phyloP scores from a whole-genome alignment of 2,329 filamentous ascomycete species.

The Aspergillus sp. region DNA sequence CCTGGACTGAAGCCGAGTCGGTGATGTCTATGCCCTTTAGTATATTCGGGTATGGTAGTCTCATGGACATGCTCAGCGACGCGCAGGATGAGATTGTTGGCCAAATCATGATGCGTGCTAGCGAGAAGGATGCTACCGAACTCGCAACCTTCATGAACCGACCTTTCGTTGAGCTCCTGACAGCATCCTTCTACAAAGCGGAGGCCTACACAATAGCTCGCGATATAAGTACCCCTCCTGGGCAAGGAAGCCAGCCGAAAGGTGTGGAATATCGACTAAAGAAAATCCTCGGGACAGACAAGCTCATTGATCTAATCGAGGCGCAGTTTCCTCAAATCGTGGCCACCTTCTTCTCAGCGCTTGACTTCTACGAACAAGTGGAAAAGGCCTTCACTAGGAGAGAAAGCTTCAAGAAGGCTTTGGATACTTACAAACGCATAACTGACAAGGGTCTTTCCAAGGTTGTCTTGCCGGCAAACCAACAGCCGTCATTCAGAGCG shows the following conservation, averaged over 20 bases:
- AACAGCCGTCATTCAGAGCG: constrained; percentile 84
- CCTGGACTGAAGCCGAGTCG: constrained; percentile 74
- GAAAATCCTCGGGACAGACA: constrained; percentile 69
- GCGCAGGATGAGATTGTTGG: constrained; percentile 78
- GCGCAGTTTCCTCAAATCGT: constrained; percentile 77
- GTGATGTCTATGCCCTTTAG: constrained; percentile 77
- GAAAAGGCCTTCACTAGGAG: constrained; percentile 69
- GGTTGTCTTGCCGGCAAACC: constrained; percentile 70
- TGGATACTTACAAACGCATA: constrained; percentile 70
- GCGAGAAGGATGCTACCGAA: constrained; percentile 64
- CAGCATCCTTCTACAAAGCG: constrained; percentile 73
- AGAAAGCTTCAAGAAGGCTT: constrained; percentile 63
- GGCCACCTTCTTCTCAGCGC: constrained; percentile 73
- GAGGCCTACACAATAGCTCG: constrained; percentile 83
- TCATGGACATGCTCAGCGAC: constrained; percentile 71
- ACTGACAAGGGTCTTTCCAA: constrained; percentile 69
- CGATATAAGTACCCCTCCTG: constrained; percentile 62
- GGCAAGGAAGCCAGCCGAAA: constrained; percentile 51
- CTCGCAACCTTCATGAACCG: constrained; percentile 64
- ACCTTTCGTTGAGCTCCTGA: constrained; percentile 63
- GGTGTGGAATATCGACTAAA: constrained; percentile 69
- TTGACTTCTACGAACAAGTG: constrained; percentile 76
- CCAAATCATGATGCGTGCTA: constrained; percentile 79
- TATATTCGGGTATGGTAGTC: constrained; percentile 78
- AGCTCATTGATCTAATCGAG: constrained; percentile 67